These are phyloP conservation scores for Fraxinus pennsylvanica DNA, from an alignment of 257 asterid species.

Conservation along the genomic window DNA sequence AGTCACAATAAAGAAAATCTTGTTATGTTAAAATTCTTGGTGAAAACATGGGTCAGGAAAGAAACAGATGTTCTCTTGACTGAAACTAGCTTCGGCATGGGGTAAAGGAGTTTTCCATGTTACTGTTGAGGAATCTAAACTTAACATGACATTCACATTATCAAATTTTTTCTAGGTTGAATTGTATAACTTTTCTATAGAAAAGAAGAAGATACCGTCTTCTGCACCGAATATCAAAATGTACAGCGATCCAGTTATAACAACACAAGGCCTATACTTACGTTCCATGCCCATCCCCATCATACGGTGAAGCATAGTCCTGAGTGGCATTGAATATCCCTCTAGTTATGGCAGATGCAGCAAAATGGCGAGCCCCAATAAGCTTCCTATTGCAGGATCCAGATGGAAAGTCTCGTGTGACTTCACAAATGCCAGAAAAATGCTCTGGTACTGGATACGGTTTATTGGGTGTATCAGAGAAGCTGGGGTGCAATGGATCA, in stretches of 20 bases:
- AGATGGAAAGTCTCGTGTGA: constrained; percentile 90
- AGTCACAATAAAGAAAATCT: background rate
- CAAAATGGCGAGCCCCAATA: constrained; percentile 96
- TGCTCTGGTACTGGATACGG: constrained; percentile 81
- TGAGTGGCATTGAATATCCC: constrained; percentile 94
- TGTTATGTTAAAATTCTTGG: background rate
- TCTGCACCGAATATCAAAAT: background rate
- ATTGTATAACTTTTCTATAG: background rate
- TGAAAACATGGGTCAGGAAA: background rate
- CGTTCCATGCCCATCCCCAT: constrained; percentile 99
- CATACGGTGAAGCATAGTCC: constrained; percentile 95
- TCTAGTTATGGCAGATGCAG: constrained; percentile 96
- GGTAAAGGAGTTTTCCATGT: background rate
- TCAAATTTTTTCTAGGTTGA: background rate
- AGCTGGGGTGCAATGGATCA: constrained; percentile 93
- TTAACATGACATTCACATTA: background rate
- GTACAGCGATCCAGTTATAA: background rate
- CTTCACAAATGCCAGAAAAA: constrained; percentile 94
- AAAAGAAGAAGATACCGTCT: background rate
- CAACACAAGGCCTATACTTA: constrained; percentile 40
- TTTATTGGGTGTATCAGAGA: constrained; percentile 63
- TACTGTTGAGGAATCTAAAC: background rate
- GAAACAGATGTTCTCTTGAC: background rate
- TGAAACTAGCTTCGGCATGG: background rate
- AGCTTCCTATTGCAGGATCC: constrained; percentile 99